Percentiles rank a stretch among this genome's conserved stretches.
phyloP scores from a whole-genome alignment of 176 grass and related monocot genomes.

The Carex cristatella region DNA sequence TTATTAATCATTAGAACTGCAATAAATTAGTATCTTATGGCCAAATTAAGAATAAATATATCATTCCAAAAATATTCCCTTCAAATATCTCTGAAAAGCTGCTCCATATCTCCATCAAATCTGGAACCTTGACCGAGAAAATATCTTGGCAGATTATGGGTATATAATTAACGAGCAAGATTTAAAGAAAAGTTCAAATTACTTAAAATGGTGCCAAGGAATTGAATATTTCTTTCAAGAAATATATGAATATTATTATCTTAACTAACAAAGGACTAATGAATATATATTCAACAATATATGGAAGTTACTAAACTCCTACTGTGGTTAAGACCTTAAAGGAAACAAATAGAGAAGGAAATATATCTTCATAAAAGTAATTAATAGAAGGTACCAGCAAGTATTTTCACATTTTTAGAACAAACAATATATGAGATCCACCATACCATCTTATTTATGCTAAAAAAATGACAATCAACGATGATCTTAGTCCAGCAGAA shows the following conservation, averaged over 20 bases:
- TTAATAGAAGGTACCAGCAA: not conserved
- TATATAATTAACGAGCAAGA: not conserved
- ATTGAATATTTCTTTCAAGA: not conserved
- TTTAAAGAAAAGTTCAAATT: not conserved
- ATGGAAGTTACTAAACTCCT: not conserved
- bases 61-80: slow-evolving; percentile 1
- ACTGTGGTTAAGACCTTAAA: not conserved
- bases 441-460: not conserved
- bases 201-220: not conserved
- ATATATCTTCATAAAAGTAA: not conserved
- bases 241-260: not conserved
- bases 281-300: not conserved
- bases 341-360: slow-evolving; percentile 1
- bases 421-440: not conserved
- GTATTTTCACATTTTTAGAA: not conserved
- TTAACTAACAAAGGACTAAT: not conserved
- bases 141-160: slow-evolving; percentile 9
- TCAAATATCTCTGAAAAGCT: slow-evolving; percentile 13
- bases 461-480: not conserved
- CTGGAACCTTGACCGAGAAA: slow-evolving; percentile 8
- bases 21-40: not conserved
- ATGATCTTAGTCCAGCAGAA: not conserved
- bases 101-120: slow-evolving; percentile 19
- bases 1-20: not conserved
- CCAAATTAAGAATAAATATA: not conserved